These are phyloP conservation scores for Piloderma croceum DNA, from an alignment of 768 basidiomycete genomes.

Conservation along the genomic window DNA sequence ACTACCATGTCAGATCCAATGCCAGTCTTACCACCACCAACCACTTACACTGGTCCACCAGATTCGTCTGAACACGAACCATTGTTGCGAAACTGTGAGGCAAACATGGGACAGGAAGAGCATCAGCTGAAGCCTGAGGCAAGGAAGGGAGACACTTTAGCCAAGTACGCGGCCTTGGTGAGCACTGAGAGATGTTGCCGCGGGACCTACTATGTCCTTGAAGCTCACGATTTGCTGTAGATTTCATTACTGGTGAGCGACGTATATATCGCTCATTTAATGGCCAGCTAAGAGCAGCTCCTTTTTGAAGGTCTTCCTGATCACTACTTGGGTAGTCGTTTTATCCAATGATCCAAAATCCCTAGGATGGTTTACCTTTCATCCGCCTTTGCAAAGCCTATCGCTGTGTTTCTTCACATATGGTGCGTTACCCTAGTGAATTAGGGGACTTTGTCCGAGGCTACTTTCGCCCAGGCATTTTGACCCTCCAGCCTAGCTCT, in stretches of 20 bases:
- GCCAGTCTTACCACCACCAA: too few species aligned
- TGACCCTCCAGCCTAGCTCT: conserved; percentile 72
- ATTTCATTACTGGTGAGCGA: not conserved
- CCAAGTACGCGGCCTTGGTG: conserved; percentile 32
- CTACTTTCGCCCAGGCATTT: conserved; percentile 43
- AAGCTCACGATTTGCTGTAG: not conserved
- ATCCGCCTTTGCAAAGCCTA: conserved; percentile 58
- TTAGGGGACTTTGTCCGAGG: not conserved
- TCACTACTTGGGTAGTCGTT: conserved; percentile 41
- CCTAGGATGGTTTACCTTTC: conserved; percentile 60
- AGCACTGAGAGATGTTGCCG: conserved; percentile 9
- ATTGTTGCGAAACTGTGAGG: too few species aligned
- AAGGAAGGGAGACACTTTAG: conserved; percentile 32
- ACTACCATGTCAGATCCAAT: too few species aligned
- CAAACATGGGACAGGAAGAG: conserved; percentile 26
- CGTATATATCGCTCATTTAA: not conserved
- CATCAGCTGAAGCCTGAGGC: conserved; percentile 28
- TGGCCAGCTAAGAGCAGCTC: too few species aligned
- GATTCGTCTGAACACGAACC: too few species aligned
- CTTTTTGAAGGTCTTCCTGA: conserved; percentile 40
- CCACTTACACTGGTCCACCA: too few species aligned
- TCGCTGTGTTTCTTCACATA: conserved; percentile 53
- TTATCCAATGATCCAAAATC: conserved; percentile 39
- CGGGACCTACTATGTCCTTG: not conserved
- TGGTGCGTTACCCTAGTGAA: conserved; percentile 36